phyloP scores from a whole-genome alignment of 2,329 filamentous ascomycete species.

The Fusarium sp. region DNA sequence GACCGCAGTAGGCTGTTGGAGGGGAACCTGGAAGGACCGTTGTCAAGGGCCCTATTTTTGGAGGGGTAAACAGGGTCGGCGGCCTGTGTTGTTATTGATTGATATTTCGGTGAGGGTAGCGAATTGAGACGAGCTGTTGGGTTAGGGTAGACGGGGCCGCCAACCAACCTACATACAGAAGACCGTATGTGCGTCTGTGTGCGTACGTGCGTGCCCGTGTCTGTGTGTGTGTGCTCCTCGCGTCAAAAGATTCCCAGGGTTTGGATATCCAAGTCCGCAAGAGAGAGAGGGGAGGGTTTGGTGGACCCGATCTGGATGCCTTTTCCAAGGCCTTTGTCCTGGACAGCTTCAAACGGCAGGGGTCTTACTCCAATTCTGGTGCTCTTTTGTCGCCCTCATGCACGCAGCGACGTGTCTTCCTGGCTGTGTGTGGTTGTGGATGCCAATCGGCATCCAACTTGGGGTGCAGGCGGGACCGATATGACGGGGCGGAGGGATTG shows the following conservation, averaged over 20 bases:
- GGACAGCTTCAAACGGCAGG: constrained; percentile 41
- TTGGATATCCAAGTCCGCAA: constrained; percentile 26
- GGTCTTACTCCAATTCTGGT: constrained; percentile 29
- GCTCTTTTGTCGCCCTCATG: constrained; percentile 37
- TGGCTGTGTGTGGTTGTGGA: constrained; percentile 40
- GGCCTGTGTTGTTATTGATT: constrained; percentile 33
- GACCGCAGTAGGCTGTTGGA: constrained; percentile 34
- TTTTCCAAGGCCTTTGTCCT: constrained; percentile 31
- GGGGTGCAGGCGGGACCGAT: constrained; percentile 48
- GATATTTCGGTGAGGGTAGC: constrained; percentile 39
- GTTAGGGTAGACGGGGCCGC: constrained; percentile 40
- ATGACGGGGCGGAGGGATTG: constrained; percentile 47
- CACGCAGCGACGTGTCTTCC: constrained; percentile 44
- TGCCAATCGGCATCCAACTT: constrained; percentile 49
- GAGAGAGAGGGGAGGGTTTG: constrained; percentile 34
- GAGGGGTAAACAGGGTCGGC: constrained; percentile 40
- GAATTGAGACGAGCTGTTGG: constrained; percentile 39
- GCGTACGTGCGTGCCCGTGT: background rate
- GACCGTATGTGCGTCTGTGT: constrained; percentile 2
- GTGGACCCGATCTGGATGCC: constrained; percentile 30
- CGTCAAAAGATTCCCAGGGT: constrained; percentile 22
- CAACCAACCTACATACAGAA: constrained; percentile 18
- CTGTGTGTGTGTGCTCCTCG: constrained; percentile 11
- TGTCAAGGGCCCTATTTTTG: constrained; percentile 45
- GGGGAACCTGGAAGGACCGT: constrained; percentile 41